Evolutionary conservation across 495 filamentous ascomycete species (phyloP).

Genomic region (Neurospora sp.): DNA sequence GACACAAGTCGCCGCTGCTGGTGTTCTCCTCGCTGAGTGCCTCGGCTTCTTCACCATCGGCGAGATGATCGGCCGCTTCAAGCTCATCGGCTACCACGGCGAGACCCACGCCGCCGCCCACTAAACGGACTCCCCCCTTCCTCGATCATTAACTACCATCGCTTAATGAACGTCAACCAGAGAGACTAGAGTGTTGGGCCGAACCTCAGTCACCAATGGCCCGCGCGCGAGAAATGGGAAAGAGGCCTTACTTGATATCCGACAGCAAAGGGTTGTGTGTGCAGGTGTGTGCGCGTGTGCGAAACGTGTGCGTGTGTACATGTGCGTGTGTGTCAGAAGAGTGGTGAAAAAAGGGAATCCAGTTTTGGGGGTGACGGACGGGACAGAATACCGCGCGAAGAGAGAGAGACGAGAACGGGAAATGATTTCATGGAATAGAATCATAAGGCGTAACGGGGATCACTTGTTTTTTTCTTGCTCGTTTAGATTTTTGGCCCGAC

Average conservation of each 20-base stretch:
- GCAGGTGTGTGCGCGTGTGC: neutral
- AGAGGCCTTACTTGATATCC: neutral
- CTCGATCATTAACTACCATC: neutral
- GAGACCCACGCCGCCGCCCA: constrained; percentile 47
- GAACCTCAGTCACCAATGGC: neutral
- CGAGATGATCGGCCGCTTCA: constrained; percentile 89
- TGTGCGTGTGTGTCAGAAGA: neutral
- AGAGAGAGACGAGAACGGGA: neutral
- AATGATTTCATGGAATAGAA: neutral
- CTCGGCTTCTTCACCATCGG: constrained; percentile 96
- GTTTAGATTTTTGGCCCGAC: neutral
- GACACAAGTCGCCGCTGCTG: constrained; percentile 55
- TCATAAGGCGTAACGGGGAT: neutral
- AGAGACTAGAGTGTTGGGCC: neutral
- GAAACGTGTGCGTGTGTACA: neutral
- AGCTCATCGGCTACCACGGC: constrained; percentile 87
- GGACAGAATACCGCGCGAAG: neutral
- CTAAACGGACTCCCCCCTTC: constrained; percentile 4
- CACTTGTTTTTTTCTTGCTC: neutral
- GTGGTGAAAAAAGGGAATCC: neutral
- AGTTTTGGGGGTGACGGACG: neutral
- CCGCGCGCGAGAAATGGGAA: neutral
- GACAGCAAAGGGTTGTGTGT: neutral
- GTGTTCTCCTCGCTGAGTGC: constrained; percentile 74
- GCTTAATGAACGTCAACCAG: neutral